Base-by-base conservation (phyloP, 352 stramenopile species). In the Pythium plurisporium region DNA sequence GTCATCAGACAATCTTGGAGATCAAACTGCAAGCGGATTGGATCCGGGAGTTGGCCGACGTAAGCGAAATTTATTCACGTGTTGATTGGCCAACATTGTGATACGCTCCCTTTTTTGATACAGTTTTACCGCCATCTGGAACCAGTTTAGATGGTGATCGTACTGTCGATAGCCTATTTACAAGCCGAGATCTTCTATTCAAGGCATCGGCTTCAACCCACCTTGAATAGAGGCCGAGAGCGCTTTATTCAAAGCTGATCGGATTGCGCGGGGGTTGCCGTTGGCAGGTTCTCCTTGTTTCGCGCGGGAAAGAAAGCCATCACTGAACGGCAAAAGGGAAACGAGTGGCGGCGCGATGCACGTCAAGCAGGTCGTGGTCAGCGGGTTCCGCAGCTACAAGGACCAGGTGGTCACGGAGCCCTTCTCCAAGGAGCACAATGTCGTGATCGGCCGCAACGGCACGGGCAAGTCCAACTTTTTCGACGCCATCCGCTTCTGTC, bases 381-480 rank as follows among this genome's bases (percentile, higher is more conserved):
- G 82, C 46, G 96, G 96, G 23, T 99, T 99, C 80, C 86, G 96
- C 54, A 96, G 86, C 73, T 98, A 97, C 77, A 92, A 95, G 65
- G 87, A 95, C 57, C 87, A 97, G 59, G 74, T 88, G 31, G 74
- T 87, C 6, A 91, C 96, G 25, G 88, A 95, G 47, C 77, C 77
- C 34, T 98, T 98, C 74, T 97, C 94, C 64, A 72, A 91, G 48
- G 79, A 97, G 64, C 87, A 96, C 54, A 99, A 99, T 70, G 93
- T 96, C 25, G 96, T 99, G 31, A 96, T 99, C 31, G 98, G 97
- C 12, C 75, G 96, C 54, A 99, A 99, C 67, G 95, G 96, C 55
- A 94, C 77, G 31, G 96, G 96, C 52, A 99, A 99, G 67, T 96
- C 82, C 54, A 99, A 99, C 76, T 97, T 99, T 55, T 99, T 99